Evolutionary conservation across 2,329 filamentous ascomycete species (phyloP), one percentile per base, ranked within the genome.

Genomic region (Pseudonectria buxi): DNA sequence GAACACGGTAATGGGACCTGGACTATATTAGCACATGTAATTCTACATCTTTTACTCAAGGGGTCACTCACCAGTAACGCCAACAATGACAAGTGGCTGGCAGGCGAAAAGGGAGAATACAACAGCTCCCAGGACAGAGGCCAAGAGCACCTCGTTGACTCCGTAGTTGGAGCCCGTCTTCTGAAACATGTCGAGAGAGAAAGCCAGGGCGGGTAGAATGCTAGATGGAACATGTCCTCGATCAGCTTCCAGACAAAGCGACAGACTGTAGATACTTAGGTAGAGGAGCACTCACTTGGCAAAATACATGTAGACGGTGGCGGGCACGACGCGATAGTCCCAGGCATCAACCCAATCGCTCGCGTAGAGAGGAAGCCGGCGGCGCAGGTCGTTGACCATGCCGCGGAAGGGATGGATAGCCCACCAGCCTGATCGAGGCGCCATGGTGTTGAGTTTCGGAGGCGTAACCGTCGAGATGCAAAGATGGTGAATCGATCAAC

Each of bases 241-340:
- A n/a, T n/a, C 13, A 24, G 28, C 33, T 15, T 35, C 30, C 4
- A n/a, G n/a, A n/a, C n/a, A n/a, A n/a, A n/a, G n/a, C n/a, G n/a
- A n/a, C n/a, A n/a, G n/a, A n/a, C n/a, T n/a, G n/a, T n/a, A n/a
- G n/a, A n/a, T n/a, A n/a, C n/a, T n/a, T n/a, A n/a, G n/a, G n/a
- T n/a, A n/a, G n/a, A n/a, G n/a, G n/a, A 14, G 32, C 14, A 47
- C 69, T 43, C 71, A 90, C 86, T 94, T 94, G 44, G 87, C 86
- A 72, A 94, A 94, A 66, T 92, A 94, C 85, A 94, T 94, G 63
- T 94, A 94, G 22, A 94, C 68, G 9, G 87, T 94, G 12, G 86
- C 86, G 2, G 87, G 87, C 26, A 94, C 74, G 28, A 94, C 85
- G 35, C 87, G 77, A 65, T 94, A 94, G 56, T 94, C 84, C 85